phyloP scores from a whole-genome alignment of 306 rosid species.

The Cicer judaicum region DNA sequence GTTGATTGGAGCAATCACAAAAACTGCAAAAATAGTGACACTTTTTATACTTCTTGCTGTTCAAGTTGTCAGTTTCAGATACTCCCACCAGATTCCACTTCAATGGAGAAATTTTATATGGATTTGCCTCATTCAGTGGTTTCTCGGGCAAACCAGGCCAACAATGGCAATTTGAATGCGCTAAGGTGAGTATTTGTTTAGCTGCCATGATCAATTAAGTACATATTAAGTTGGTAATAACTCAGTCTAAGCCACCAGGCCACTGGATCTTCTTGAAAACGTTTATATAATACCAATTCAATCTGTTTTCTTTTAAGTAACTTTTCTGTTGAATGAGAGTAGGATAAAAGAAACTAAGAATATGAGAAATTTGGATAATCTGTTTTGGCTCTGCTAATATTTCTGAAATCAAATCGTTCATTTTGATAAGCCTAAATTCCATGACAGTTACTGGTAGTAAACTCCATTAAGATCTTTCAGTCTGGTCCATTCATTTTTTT shows the following conservation, averaged over 20 bases:
- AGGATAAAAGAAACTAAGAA: conserved; percentile 21
- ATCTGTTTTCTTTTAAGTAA: not conserved
- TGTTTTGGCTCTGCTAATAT: not conserved
- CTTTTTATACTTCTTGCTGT: conserved; percentile 63
- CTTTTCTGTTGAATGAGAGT: conserved; percentile 5
- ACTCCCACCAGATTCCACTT: conserved; percentile 67
- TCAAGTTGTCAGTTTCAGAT: conserved; percentile 86
- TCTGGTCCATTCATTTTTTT: not conserved
- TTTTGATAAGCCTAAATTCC: not conserved
- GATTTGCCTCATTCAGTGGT: conserved; percentile 63
- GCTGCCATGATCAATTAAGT: conserved; percentile 18
- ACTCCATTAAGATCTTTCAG: not conserved
- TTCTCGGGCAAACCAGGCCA: conserved; percentile 59
- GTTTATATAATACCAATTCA: not conserved
- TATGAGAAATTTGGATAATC: conserved; percentile 17
- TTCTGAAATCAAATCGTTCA: not conserved
- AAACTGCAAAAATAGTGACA: conserved; percentile 42
- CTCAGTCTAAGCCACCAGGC: conserved; percentile 3
- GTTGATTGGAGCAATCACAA: conserved; percentile 49
- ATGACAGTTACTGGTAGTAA: not conserved
- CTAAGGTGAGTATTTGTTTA: conserved; percentile 64
- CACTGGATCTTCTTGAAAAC: conserved; percentile 13
- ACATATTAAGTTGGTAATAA: conserved; percentile 32
- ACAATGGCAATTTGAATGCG: conserved; percentile 42
- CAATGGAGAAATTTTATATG: conserved; percentile 56